Percentiles rank a stretch among this genome's conserved stretches.
These are phyloP conservation scores for Aspergillus amoenus DNA, from an alignment of 2,329 filamentous ascomycete genomes.

Conservation along the genomic window DNA sequence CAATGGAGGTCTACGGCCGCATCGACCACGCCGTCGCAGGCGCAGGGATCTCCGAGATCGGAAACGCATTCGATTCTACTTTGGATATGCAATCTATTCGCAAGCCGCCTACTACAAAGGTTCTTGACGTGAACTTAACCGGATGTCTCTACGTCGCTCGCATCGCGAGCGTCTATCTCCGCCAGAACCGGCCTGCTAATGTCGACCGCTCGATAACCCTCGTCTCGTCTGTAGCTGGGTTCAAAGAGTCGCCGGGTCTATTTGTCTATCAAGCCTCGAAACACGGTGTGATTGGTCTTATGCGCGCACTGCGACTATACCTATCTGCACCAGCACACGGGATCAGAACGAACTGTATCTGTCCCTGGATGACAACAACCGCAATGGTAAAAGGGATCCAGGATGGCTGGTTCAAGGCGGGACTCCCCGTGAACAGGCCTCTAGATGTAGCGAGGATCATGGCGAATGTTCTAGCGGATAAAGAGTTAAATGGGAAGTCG, in stretches of 20 bases:
- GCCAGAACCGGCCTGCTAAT: conserved; percentile 32
- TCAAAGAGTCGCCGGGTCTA: conserved; percentile 49
- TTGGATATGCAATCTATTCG: conserved; percentile 48
- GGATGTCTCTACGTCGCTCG: conserved; percentile 50
- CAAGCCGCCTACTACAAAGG: conserved; percentile 34
- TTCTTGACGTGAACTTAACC: conserved; percentile 50
- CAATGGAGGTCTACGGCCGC: conserved; percentile 43
- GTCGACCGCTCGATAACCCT: conserved; percentile 45
- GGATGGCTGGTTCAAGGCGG: conserved; percentile 36
- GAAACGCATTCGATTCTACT: conserved; percentile 46
- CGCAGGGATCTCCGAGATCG: conserved; percentile 49
- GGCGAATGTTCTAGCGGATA: conserved; percentile 35
- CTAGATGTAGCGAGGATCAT: conserved; percentile 42
- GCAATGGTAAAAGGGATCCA: conserved; percentile 35
- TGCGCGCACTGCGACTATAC: conserved; percentile 45
- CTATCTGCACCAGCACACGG: conserved; percentile 32
- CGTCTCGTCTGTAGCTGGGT: conserved; percentile 48
- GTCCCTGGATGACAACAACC: conserved; percentile 44
- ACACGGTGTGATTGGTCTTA: conserved; percentile 51
- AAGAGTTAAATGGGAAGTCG: conserved; percentile 38
- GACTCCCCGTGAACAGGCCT: conserved; percentile 40
- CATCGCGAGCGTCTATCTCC: conserved; percentile 52
- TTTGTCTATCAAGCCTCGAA: conserved; percentile 50
- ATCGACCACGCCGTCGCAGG: conserved; percentile 52
- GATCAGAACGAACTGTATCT: conserved; percentile 46